Conservation (phyloP, 345 rosid genomes). For the Garcia nutans region DNA sequence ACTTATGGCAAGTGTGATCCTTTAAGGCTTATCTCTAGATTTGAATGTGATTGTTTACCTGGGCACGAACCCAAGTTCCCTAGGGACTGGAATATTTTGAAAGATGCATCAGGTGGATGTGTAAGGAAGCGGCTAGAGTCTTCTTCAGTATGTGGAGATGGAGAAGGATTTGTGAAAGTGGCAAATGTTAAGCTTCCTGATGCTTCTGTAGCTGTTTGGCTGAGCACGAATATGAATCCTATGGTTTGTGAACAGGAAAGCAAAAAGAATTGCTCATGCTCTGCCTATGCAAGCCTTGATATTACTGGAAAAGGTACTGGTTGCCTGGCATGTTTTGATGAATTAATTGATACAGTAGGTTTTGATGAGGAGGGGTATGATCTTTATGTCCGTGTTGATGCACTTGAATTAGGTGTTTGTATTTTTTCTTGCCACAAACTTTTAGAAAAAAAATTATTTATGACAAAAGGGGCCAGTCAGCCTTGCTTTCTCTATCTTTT, state of each 20-base stretch:
- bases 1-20: no score
- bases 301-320: neutral
- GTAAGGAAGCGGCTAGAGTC: neutral
- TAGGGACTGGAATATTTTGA: neutral
- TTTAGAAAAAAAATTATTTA: no score
- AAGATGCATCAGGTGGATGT: neutral
- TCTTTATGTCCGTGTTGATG: neutral
- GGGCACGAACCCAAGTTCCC: no score
- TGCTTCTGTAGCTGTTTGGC: neutral
- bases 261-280: neutral
- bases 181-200: neutral
- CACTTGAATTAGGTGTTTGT: neutral
- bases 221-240: neutral
- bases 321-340: neutral
- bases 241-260: neutral
- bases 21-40: no score
- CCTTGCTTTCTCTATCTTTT: no score
- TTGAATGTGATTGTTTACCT: no score
- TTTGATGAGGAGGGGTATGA: neutral
- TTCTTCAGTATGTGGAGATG: neutral
- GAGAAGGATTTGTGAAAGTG: neutral
- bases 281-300: neutral
- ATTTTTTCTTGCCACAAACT: neutral
- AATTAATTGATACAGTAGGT: neutral
- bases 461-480: no score